phyloP scores from a whole-genome alignment of 2,329 filamentous ascomycete species.

The Phialophora expanda region DNA sequence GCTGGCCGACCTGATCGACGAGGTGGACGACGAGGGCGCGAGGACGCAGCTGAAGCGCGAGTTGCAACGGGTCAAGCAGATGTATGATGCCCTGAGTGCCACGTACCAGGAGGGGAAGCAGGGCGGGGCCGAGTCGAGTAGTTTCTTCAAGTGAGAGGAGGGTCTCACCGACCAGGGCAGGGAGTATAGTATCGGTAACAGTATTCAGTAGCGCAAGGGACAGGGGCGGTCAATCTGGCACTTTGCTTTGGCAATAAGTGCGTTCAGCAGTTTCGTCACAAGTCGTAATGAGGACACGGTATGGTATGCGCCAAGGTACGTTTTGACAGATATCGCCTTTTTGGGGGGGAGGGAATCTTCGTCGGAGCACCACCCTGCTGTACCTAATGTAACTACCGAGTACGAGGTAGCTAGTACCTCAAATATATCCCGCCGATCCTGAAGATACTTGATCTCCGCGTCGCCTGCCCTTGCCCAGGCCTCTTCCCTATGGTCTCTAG shows the following conservation, averaged over 20 bases:
- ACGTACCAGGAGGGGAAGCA: conserved; percentile 59
- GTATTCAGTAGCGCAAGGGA: no score
- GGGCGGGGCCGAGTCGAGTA: conserved; percentile 28
- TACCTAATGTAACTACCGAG: no score
- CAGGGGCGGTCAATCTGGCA: no score
- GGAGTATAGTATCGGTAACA: no score
- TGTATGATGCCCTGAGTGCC: conserved; percentile 56
- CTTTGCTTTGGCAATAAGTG: background rate
- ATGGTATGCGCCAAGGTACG: background rate
- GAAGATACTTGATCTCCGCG: background rate
- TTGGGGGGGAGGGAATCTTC: background rate
- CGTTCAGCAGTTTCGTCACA: no score
- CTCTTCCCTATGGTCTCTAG: conserved; percentile 3
- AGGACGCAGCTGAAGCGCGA: conserved; percentile 47
- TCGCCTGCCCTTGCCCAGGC: background rate
- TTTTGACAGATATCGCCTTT: background rate
- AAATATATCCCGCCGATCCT: conserved; percentile 21
- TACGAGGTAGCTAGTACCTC: conserved; percentile 18
- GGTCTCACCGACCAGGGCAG: no score
- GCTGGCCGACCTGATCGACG: conserved; percentile 34
- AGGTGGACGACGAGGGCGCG: conserved; percentile 47
- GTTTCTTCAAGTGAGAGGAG: conserved; percentile 29
- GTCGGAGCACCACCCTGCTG: background rate
- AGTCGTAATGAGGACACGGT: background rate
- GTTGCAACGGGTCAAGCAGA: conserved; percentile 55